Conservation (phyloP, 2,329 filamentous ascomycete genomes). For the Fusarium proliferatum region DNA sequence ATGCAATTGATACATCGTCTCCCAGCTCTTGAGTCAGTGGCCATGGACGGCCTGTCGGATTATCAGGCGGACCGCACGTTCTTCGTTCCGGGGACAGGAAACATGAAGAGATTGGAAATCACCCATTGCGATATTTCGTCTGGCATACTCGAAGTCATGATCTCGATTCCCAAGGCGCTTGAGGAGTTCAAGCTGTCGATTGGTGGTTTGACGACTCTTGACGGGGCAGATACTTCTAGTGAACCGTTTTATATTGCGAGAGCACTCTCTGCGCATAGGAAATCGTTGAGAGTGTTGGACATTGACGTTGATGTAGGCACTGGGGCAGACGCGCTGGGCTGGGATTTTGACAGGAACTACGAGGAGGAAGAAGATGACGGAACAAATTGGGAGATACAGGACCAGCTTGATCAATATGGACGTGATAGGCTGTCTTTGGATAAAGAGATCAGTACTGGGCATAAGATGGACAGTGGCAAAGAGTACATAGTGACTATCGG, state of each 20-base stretch:
- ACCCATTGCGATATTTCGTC: not conserved
- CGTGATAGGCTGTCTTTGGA: not conserved
- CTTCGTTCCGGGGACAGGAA: not conserved
- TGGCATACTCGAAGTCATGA: accelerated
- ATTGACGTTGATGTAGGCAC: not conserved
- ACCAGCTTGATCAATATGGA: not conserved
- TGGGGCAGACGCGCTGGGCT: accelerated
- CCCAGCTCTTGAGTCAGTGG: not conserved
- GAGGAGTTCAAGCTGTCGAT: not conserved
- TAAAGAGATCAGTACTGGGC: not conserved
- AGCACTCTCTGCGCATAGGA: not conserved
- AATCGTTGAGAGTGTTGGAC: not conserved
- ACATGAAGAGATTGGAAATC: not conserved
- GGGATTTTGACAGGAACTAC: accelerated
- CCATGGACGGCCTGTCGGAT: not conserved
- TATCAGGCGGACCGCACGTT: not conserved
- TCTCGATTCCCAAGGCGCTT: not conserved
- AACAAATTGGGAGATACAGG: accelerated
- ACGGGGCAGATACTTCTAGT: not conserved
- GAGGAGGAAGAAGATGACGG: not conserved
- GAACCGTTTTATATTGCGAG: not conserved
- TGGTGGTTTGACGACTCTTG: not conserved
- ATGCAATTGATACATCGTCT: not conserved
- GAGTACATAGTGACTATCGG: not conserved
- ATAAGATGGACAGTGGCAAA: accelerated